Evolutionary conservation across 2,329 filamentous ascomycete species (phyloP), one percentile per base, ranked within the genome.

Genomic region (Colletotrichum australisinense): DNA sequence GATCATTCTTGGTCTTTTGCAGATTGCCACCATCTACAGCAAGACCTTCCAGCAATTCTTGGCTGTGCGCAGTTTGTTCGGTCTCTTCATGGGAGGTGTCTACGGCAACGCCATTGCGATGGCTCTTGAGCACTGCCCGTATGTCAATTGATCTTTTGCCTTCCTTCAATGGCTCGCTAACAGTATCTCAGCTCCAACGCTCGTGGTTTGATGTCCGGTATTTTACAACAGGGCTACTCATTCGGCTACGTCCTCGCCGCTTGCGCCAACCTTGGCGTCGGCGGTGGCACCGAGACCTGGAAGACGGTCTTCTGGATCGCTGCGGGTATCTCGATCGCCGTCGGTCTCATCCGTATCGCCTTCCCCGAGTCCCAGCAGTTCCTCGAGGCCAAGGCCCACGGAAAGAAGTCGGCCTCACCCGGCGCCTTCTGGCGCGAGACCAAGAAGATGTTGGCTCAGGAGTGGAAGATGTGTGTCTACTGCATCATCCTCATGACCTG

Each of bases 191-290:
- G 88, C 69, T 82, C 85, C 59, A 90, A 93, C 69, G 92, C 93
- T 8, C 88, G 94, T 80, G 94, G 94, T 77, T 86, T 97, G 49
- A 94, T 97, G 89, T 94, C 92, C 16, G 94, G 94, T 67, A 93
- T 97, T 63, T 84, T 96, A 22, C 94, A 97, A 78, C 93, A 95
- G 81, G 94, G 94, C 2, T 95, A 95, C 80, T 93, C 93, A 0
- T 88, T 95, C 75, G 94, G 94, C 38, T 96, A 96, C 78, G 90
- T 97, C 53, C 87, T 95, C 75, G 94, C 94, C 6, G 93, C 93
- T 3, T 93, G 91, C 78, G 91, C 90, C 78, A 95, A 93, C 76
- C 89, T 95, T 53, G 93, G 92, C 62, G 92, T 95, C 19, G 93
- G 93, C 38, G 92, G 88, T 12, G 84, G 77, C 4, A 84, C 84